Conservation (phyloP, 2,329 filamentous ascomycete species). For the Fusarium chaquense region DNA sequence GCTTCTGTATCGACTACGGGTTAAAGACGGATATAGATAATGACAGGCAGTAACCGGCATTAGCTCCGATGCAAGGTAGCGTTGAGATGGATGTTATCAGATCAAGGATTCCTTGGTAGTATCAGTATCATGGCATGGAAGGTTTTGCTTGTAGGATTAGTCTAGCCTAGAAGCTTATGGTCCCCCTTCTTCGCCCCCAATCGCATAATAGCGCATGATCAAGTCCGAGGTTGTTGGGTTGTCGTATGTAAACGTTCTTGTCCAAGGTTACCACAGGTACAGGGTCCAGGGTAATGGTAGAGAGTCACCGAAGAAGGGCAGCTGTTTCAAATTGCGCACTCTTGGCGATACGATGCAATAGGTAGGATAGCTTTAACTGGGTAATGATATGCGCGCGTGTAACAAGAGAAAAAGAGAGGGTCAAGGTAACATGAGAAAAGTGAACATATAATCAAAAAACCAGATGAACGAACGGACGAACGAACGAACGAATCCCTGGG, state of each 20-base stretch:
- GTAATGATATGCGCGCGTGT: slow-evolving; percentile 12
- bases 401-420: slow-evolving; percentile 20
- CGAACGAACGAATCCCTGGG: no score
- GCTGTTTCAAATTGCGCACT: slow-evolving; percentile 32
- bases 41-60: slow-evolving; percentile 3
- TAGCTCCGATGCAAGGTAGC: slow-evolving; percentile 40
- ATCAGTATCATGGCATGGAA: slow-evolving; percentile 1
- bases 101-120: slow-evolving; percentile 21
- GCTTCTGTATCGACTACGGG: slow-evolving; percentile 6
- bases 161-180: background rate
- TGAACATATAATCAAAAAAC: background rate
- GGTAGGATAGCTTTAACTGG: background rate
- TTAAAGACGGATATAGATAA: slow-evolving; percentile 14
- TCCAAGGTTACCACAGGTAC: slow-evolving; percentile 6
- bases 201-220: background rate
- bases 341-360: slow-evolving; percentile 4
- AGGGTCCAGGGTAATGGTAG: slow-evolving; percentile 16
- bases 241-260: slow-evolving; percentile 16
- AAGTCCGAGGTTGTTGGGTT: background rate
- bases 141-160: background rate
- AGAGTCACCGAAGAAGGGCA: slow-evolving; percentile 19
- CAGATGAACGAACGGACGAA: slow-evolving; percentile 1
- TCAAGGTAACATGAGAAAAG: slow-evolving; percentile 34
- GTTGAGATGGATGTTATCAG: slow-evolving; percentile 29
- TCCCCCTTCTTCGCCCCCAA: background rate